Base-by-base conservation (phyloP, 371 early-diverging fungal species). In the Mucor irregularis region DNA sequence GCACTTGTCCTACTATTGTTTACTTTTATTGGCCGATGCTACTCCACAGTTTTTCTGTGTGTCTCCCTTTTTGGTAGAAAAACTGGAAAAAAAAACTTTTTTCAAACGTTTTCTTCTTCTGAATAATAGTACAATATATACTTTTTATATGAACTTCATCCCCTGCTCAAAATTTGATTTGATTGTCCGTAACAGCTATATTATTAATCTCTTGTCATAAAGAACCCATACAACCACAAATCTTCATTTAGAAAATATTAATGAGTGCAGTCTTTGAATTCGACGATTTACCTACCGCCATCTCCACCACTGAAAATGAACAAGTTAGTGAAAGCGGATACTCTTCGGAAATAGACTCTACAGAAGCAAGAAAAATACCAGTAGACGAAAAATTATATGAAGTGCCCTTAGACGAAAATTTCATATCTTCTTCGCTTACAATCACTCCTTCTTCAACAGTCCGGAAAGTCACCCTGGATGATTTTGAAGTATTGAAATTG, bases 401-500 rank as follows among this genome's bases (percentile, higher is more conserved):
- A 63, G 74, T 78, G 0, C 38, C 58, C 24, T 62, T 78, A 13
- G 64, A 56, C 7, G 53, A 68, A 44, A 61, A 68, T 19, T 78
- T 62, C 30, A 61, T 74, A 22, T 65, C 74, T 2, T 78, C 78
- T 6, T 72, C 74, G 5, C 57, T 70, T 10, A 64, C 59, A 38
- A 59, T 60, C 5, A 57, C 61, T 5, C 64, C 59, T 22, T 39
- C 49, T 13, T 43, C 42, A 5, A 68, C 64, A 8, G 62, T 22
- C 38, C 67, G 69, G 37, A 88, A 93, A 73, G 84, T 97, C 49
- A 81, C 89, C 39, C 88, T 92, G 21, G 85, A 84, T 60, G 97
- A 99, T 73, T 97, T 99, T 71, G 78, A 82, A 52, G 90, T 96
- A 35, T 76, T 98, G 52, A 90, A 91, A 67, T 87, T 98, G 19